Evolutionary conservation across 768 basidiomycete genomes (phyloP), one percentile per base, ranked within the genome.

Genomic region (Mrakia blollopis): DNA sequence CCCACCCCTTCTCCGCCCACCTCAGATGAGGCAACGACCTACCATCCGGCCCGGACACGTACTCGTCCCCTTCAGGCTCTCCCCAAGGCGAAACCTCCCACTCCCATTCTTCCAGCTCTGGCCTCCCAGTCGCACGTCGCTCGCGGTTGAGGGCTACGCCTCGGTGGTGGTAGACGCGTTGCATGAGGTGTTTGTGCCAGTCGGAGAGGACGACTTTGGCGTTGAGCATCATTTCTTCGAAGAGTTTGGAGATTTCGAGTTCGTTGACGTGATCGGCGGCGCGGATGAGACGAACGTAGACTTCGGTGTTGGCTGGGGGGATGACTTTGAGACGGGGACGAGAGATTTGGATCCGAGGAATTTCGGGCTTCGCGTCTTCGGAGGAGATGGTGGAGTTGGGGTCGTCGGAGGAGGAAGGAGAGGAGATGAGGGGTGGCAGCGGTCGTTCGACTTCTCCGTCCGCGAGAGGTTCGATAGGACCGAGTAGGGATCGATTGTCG

Each of bases 251-350:
- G 18, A 68, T 39, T 21, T 68, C 65, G 25, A 39, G 44, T 14
- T 30, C 25, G 3, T 16, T 11, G 41, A 13, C 11, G 41, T 21
- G 4, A 28, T 50, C 47, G 18, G 50, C 47, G 47, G 44, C 25
- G 9, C 32, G 21, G 69, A 71, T 71, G 47, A 71, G 69, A 3
- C 44, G 47, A n/a, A 71, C 44, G 69, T 71, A 71, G 41, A 71
- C 28, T 4, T 71, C 69, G 13, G 47, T 14, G 44, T 50, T 50
- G 11, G 50, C 25, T 28, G 44, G 44, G 5, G 69, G 69, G 28
- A 71, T 28, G 44, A 44, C 32, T 41, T 69, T 44, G 23, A 13
- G 32, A 6, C 41, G 25, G 21, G 25, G 68, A 37, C 37, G 68
- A 37, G 39, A 11, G 65, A 16, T 5, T 68, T 41, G 39, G 39